Percentiles rank a stretch among this genome's conserved stretches.
phyloP scores from a whole-genome alignment of 108 stramenopile species.

The Nitzschia palea region DNA sequence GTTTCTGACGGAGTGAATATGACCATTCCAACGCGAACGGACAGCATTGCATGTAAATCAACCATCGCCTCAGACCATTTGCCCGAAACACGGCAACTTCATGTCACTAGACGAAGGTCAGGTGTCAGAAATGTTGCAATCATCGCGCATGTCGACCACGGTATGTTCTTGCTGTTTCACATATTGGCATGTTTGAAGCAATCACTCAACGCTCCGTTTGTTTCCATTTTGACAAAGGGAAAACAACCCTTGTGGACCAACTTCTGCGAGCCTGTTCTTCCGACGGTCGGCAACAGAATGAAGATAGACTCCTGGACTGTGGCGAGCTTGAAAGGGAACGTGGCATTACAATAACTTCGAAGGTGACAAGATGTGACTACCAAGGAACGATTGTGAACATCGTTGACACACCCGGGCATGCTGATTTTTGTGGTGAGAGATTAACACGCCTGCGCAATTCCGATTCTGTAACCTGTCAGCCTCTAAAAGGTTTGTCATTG shows the following conservation, averaged over 20 bases:
- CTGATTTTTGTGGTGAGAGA: constrained; percentile 85
- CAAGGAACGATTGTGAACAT: constrained; percentile 69
- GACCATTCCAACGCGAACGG: no score
- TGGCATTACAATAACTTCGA: constrained; percentile 96
- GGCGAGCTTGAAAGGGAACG: constrained; percentile 95
- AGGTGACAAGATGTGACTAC: constrained; percentile 78
- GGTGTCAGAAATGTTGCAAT: constrained; percentile 63
- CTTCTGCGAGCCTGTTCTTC: constrained; percentile 56
- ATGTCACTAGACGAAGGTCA: not conserved
- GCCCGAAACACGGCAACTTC: no score
- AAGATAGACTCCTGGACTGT: constrained; percentile 85
- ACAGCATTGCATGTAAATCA: no score
- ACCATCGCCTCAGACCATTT: no score
- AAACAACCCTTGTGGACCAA: constrained; percentile 94
- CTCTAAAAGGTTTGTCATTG: not conserved
- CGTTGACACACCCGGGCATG: constrained; percentile 93
- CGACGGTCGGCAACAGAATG: constrained; percentile 7
- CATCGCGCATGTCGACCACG: constrained; percentile 97
- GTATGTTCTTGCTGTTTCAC: constrained; percentile 24
- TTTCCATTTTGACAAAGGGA: constrained; percentile 19
- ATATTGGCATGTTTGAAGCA: not conserved
- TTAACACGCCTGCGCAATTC: not conserved
- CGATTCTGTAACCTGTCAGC: not conserved
- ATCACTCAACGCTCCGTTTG: not conserved
- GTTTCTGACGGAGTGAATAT: no score